A percentile compares a stretch with the other conserved stretches of the same genome.
phyloP scores from a whole-genome alignment of 176 grass and related monocot species.

The Bothriochloa decipiens region DNA sequence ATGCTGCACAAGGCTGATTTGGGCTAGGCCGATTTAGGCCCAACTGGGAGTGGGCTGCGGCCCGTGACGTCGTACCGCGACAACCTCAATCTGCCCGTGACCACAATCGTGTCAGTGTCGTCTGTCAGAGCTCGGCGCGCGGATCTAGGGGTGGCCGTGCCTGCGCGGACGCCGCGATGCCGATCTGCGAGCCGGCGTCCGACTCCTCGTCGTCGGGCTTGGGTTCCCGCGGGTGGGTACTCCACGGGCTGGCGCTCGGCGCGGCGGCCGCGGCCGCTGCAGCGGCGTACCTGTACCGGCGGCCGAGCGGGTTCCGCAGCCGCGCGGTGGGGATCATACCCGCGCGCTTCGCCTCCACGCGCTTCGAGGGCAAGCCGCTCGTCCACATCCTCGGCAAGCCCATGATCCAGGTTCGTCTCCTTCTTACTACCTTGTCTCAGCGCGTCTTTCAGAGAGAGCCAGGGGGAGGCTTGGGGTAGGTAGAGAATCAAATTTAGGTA shows the following conservation, averaged over 20 bases:
- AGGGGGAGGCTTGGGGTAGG: not conserved
- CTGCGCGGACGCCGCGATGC: constrained; percentile 39
- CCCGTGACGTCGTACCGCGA: not conserved
- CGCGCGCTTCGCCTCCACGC: constrained; percentile 88
- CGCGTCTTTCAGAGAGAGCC: not conserved
- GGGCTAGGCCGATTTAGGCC: not conserved
- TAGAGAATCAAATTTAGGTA: not conserved
- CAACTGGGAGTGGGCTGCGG: not conserved
- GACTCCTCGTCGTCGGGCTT: constrained; percentile 45
- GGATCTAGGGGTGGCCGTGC: constrained; percentile 15
- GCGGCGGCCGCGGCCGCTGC: constrained; percentile 45
- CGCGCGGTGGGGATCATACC: constrained; percentile 82
- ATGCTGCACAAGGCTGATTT: not conserved
- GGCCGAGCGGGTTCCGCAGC: constrained; percentile 59
- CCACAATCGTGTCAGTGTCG: not conserved
- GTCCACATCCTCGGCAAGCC: constrained; percentile 80
- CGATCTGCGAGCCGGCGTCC: constrained; percentile 64
- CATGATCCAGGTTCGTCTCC: constrained; percentile 72
- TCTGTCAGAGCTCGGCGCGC: not conserved
- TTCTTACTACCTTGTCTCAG: not conserved
- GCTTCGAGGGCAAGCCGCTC: constrained; percentile 91
- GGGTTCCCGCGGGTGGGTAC: constrained; percentile 43
- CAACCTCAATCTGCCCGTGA: not conserved
- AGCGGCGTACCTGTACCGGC: constrained; percentile 45
- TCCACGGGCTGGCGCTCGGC: constrained; percentile 57